A percentile compares a stretch with the other conserved stretches of the same genome.
Conservation (phyloP, 176 grass and related monocot species). For the Phoenix roebelenii region DNA sequence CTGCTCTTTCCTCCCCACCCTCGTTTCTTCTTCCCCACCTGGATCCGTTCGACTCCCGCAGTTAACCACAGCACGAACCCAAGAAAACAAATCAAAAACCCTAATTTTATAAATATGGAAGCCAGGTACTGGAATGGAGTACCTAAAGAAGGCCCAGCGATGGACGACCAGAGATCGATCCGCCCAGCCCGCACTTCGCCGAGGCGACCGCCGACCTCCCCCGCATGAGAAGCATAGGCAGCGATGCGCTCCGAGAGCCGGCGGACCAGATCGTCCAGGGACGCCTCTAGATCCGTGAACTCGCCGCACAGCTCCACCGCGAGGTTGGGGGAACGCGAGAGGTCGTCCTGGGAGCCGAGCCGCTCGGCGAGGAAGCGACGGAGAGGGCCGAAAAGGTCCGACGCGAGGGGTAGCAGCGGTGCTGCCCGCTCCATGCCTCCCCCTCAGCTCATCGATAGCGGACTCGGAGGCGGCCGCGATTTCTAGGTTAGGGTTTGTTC, state of each 20-base stretch:
- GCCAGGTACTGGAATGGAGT: slow-evolving; percentile 3
- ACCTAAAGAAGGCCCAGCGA: slow-evolving; percentile 20
- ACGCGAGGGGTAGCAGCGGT: slow-evolving; percentile 2
- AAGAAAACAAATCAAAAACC: neutral
- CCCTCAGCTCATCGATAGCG: neutral
- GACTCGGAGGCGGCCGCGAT: neutral
- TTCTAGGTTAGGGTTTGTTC: slow-evolving; percentile 4
- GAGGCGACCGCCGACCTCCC: slow-evolving; percentile 25
- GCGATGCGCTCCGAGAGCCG: slow-evolving; percentile 18
- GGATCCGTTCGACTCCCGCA: too few relatives aligned
- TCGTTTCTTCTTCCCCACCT: slow-evolving; percentile 17
- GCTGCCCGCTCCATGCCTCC: slow-evolving; percentile 18
- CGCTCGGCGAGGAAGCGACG: slow-evolving; percentile 38
- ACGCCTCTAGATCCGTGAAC: slow-evolving; percentile 57
- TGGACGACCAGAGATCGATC: slow-evolving; percentile 25
- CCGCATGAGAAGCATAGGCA: slow-evolving; percentile 28
- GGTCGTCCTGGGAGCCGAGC: slow-evolving; percentile 42
- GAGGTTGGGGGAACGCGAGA: slow-evolving; percentile 39
- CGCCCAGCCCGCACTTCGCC: slow-evolving; percentile 32
- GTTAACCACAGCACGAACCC: too few relatives aligned
- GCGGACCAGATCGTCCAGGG: slow-evolving; percentile 28
- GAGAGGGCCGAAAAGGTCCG: slow-evolving; percentile 18
- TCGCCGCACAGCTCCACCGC: slow-evolving; percentile 40
- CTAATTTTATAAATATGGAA: neutral
- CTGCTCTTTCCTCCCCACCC: slow-evolving; percentile 21